Evolutionary conservation across 2,329 filamentous ascomycete genomes (phyloP).

Genomic region (Gaeumannomyces sp.): DNA sequence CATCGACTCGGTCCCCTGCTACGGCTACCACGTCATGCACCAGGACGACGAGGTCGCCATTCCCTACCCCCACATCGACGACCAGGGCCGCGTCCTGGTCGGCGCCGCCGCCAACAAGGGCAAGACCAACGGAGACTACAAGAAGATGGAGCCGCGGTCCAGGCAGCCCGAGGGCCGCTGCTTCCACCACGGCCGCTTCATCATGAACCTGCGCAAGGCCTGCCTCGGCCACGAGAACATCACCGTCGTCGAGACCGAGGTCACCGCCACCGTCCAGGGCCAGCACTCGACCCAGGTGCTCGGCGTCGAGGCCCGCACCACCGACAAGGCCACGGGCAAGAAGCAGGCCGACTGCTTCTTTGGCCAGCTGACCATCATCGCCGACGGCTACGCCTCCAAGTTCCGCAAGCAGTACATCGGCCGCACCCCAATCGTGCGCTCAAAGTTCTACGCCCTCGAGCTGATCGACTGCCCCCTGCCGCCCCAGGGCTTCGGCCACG

Average conservation of each 20-base stretch:
- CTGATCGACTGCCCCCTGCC: constrained; percentile 82
- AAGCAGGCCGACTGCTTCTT: constrained; percentile 74
- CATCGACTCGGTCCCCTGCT: constrained; percentile 78
- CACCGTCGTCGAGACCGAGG: constrained; percentile 85
- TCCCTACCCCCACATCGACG: constrained; percentile 65
- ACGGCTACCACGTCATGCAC: constrained; percentile 86
- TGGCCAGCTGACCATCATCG: constrained; percentile 77
- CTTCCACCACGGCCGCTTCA: constrained; percentile 95
- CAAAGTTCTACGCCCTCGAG: constrained; percentile 91
- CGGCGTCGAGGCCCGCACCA: constrained; percentile 71
- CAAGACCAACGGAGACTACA: constrained; percentile 22
- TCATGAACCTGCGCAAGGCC: constrained; percentile 70
- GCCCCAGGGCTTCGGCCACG: constrained; percentile 71
- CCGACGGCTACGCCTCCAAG: constrained; percentile 87
- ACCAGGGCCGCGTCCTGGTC: constrained; percentile 31
- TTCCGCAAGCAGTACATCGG: constrained; percentile 77
- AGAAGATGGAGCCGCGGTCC: constrained; percentile 21
- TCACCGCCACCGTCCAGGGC: constrained; percentile 66
- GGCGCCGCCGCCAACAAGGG: constrained; percentile 12
- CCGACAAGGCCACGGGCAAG: constrained; percentile 45
- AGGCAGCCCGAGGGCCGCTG: constrained; percentile 64
- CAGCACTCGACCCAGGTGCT: constrained; percentile 64
- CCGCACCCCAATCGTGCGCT: constrained; percentile 62
- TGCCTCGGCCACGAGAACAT: constrained; percentile 75
- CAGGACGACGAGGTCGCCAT: constrained; percentile 67